Conservation (phyloP, 2,329 filamentous ascomycete species). For the Fusarium veterinarium region DNA sequence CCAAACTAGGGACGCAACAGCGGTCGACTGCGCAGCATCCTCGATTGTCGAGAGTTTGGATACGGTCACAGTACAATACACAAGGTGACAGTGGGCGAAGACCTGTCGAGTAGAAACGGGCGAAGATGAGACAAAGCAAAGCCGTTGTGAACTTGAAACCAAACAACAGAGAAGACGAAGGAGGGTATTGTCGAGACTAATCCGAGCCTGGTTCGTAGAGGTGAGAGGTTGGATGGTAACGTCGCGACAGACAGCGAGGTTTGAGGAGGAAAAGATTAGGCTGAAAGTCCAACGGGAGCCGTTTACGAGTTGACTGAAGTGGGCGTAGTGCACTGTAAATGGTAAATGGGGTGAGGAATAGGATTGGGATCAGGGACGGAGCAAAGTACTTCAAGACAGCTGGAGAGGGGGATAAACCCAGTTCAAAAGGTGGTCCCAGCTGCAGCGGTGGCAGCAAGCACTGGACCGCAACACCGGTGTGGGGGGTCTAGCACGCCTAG, state of each 20-base stretch:
- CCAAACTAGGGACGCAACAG: constrained; percentile 34
- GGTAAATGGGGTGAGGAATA: constrained; percentile 25
- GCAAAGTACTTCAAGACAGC: constrained; percentile 29
- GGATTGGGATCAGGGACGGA: constrained; percentile 27
- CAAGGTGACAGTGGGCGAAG: constrained; percentile 25
- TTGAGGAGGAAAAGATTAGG: constrained; percentile 28
- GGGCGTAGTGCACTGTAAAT: constrained; percentile 30
- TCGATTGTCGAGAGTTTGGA: constrained; percentile 24
- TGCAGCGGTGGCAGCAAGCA: constrained; percentile 33
- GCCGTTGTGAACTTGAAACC: constrained; percentile 1
- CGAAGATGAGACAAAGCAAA: constrained; percentile 10
- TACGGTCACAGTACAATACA: constrained; percentile 22
- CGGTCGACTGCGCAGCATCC: constrained; percentile 36
- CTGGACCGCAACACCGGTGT: constrained; percentile 25
- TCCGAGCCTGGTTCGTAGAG: constrained; percentile 27
- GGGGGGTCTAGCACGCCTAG: constrained; percentile 24
- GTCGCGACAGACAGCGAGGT: constrained; percentile 19
- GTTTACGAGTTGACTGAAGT: constrained; percentile 36
- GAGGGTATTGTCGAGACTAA: constrained; percentile 5
- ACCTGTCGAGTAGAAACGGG: constrained; percentile 10
- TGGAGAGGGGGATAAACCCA: constrained; percentile 29
- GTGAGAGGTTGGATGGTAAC: constrained; percentile 28
- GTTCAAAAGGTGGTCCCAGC: constrained; percentile 32
- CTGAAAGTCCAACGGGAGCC: constrained; percentile 28
- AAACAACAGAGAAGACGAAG: constrained; percentile 10